Evolutionary conservation across 257 asterid species (phyloP).

Genomic region (Nicotiana tomentosiformis): DNA sequence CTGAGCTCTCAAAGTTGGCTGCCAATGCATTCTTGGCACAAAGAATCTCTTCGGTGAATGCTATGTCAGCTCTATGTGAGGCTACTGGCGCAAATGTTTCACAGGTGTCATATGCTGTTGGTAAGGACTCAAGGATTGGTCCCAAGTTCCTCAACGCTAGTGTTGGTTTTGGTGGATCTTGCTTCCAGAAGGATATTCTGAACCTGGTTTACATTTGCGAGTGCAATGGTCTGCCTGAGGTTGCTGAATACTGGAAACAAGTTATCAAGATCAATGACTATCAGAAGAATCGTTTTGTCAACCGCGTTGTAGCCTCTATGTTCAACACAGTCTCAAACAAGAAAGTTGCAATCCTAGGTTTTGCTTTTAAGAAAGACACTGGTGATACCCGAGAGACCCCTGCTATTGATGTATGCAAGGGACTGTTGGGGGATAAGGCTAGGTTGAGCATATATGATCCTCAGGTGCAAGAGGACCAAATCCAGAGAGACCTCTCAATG

Average conservation of each 20-base stretch:
- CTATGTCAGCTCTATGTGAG: conserved; percentile 89
- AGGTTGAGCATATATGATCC: conserved; percentile 78
- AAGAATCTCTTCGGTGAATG: conserved; percentile 87
- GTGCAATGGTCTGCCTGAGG: conserved; percentile 84
- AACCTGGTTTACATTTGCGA: conserved; percentile 85
- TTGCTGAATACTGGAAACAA: conserved; percentile 86
- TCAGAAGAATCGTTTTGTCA: conserved; percentile 74
- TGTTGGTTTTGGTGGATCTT: conserved; percentile 89
- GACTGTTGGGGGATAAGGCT: conserved; percentile 78
- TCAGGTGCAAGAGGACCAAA: conserved; percentile 78
- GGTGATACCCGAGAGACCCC: conserved; percentile 88
- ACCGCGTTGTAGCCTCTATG: conserved; percentile 73
- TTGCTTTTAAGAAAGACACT: conserved; percentile 81
- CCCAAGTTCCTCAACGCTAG: conserved; percentile 80
- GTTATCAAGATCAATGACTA: conserved; percentile 84
- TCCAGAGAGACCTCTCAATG: conserved; percentile 83
- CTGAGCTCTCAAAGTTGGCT: conserved; percentile 90
- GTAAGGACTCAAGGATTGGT: conserved; percentile 74
- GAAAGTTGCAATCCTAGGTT: conserved; percentile 69
- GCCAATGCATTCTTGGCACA: conserved; percentile 95
- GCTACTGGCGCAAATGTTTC: conserved; percentile 83
- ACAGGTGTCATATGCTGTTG: conserved; percentile 72
- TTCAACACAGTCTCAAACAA: conserved; percentile 85
- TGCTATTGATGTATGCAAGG: conserved; percentile 83
- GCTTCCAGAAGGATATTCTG: conserved; percentile 87